Conservation (phyloP, 2,329 filamentous ascomycete species). For the Epicoccum sorghinum region DNA sequence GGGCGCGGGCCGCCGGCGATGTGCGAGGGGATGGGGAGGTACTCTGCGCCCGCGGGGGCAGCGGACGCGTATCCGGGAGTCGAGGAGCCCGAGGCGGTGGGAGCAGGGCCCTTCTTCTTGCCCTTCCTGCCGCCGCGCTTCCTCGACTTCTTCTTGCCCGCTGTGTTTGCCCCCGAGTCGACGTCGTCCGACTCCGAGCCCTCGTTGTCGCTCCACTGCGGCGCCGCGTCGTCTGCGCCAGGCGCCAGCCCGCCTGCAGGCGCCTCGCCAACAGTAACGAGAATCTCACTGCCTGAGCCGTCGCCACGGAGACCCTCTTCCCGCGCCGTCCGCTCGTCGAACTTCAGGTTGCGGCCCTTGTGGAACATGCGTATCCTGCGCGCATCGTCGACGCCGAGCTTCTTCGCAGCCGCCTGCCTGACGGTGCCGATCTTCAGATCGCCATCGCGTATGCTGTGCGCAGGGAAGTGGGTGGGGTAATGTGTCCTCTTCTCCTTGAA, state of each 20-base stretch:
- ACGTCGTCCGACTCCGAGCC: constrained; percentile 49
- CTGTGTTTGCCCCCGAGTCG: constrained; percentile 35
- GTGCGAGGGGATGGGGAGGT: constrained; percentile 46
- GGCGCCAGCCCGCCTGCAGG: constrained; percentile 49
- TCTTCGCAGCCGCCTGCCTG: constrained; percentile 68
- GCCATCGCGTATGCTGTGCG: constrained; percentile 76
- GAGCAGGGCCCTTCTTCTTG: constrained; percentile 54
- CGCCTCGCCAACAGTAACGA: constrained; percentile 63
- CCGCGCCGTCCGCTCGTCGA: constrained; percentile 62
- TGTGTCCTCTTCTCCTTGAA: constrained; percentile 71
- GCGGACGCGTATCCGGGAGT: constrained; percentile 49
- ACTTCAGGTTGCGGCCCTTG: constrained; percentile 74
- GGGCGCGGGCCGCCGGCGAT: constrained; percentile 40
- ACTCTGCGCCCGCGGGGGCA: constrained; percentile 43
- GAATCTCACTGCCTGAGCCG: constrained; percentile 64
- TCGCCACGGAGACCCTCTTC: constrained; percentile 65
- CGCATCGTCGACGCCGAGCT: constrained; percentile 66
- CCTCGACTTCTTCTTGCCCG: constrained; percentile 42
- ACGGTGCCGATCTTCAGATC: constrained; percentile 71
- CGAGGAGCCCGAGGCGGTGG: constrained; percentile 44
- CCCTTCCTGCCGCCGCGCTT: constrained; percentile 49
- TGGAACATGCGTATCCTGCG: constrained; percentile 71
- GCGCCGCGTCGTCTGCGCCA: constrained; percentile 43
- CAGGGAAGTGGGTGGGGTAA: constrained; percentile 75
- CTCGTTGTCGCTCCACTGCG: constrained; percentile 40